These are phyloP conservation scores for Ziziphus jujuba DNA, from an alignment of 306 rosid genomes.

Conservation along the genomic window DNA sequence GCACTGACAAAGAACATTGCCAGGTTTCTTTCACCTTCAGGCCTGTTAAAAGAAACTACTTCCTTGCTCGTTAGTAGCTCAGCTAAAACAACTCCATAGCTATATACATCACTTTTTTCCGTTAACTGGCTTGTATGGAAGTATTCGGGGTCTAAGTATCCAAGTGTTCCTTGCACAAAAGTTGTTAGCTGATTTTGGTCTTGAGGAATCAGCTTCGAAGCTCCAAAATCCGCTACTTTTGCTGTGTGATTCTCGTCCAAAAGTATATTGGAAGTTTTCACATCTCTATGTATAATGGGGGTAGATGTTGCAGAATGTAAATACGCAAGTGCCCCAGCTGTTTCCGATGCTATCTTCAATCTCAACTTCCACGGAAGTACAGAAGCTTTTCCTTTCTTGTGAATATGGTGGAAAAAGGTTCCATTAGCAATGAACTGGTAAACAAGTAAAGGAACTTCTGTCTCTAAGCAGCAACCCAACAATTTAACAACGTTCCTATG, in stretches of 20 bases:
- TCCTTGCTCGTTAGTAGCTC: no score
- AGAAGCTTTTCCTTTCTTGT: not conserved
- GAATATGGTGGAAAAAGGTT: slow-evolving; percentile 3
- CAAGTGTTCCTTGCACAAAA: slow-evolving; percentile 23
- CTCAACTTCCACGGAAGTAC: slow-evolving; percentile 6
- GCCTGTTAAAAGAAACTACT: no score
- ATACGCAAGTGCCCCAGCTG: slow-evolving; percentile 13
- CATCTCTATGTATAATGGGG: slow-evolving; percentile 22
- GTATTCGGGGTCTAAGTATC: slow-evolving; percentile 34
- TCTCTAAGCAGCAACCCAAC: slow-evolving; percentile 23
- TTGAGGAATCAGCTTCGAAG: slow-evolving; percentile 7
- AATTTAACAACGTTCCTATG: slow-evolving; percentile 23
- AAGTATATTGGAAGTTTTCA: slow-evolving; percentile 17
- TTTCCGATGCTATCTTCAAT: slow-evolving; percentile 13
- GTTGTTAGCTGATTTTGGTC: slow-evolving; percentile 15
- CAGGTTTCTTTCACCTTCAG: no score
- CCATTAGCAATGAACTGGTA: slow-evolving; percentile 13
- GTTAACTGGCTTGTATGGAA: slow-evolving; percentile 18
- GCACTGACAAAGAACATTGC: no score
- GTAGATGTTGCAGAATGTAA: slow-evolving; percentile 15
- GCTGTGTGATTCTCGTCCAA: slow-evolving; percentile 20
- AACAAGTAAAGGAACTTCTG: slow-evolving; percentile 14
- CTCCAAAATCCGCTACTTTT: slow-evolving; percentile 21
- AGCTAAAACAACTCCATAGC: no score
- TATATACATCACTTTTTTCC: no score